phyloP scores from a whole-genome alignment of 441 rosid species.

The Jatropha podagrica region DNA sequence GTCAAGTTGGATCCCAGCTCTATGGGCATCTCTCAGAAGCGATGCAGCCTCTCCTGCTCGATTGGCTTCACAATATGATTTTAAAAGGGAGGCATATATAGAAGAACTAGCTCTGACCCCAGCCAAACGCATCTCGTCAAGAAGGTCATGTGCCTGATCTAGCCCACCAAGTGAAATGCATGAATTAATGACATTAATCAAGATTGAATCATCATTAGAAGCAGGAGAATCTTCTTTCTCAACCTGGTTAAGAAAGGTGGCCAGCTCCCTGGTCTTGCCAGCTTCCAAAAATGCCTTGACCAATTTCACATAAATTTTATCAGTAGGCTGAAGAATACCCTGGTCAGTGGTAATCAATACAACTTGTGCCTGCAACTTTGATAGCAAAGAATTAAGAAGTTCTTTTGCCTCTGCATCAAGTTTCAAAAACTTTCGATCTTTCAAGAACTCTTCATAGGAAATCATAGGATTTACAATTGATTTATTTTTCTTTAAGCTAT shows the following conservation, averaged over 20 bases:
- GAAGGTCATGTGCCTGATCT: slow-evolving; percentile 89
- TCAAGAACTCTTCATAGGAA: slow-evolving; percentile 50
- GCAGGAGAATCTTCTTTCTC: slow-evolving; percentile 68
- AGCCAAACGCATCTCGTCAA: slow-evolving; percentile 80
- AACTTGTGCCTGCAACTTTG: slow-evolving; percentile 53
- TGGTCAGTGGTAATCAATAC: slow-evolving; percentile 58
- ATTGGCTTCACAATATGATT: slow-evolving; percentile 70
- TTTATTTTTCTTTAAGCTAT: slow-evolving; percentile 15
- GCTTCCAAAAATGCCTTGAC: slow-evolving; percentile 75
- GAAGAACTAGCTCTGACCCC: slow-evolving; percentile 69
- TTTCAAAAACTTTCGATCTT: slow-evolving; percentile 51
- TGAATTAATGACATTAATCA: slow-evolving; percentile 63
- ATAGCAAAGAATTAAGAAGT: slow-evolving; percentile 49
- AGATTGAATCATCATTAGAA: slow-evolving; percentile 64
- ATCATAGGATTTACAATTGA: slow-evolving; percentile 29
- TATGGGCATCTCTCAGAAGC: slow-evolving; percentile 76
- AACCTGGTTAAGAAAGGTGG: slow-evolving; percentile 62
- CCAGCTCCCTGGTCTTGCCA: slow-evolving; percentile 69
- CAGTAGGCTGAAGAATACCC: slow-evolving; percentile 87
- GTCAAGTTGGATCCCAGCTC: slow-evolving; percentile 87
- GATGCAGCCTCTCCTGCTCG: slow-evolving; percentile 56
- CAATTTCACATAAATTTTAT: slow-evolving; percentile 60
- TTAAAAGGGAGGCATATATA: slow-evolving; percentile 66
- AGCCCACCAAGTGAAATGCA: slow-evolving; percentile 88
- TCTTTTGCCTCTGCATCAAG: slow-evolving; percentile 65